Evolutionary conservation across 768 basidiomycete genomes (phyloP).

Genomic region (Lentinula sp.): DNA sequence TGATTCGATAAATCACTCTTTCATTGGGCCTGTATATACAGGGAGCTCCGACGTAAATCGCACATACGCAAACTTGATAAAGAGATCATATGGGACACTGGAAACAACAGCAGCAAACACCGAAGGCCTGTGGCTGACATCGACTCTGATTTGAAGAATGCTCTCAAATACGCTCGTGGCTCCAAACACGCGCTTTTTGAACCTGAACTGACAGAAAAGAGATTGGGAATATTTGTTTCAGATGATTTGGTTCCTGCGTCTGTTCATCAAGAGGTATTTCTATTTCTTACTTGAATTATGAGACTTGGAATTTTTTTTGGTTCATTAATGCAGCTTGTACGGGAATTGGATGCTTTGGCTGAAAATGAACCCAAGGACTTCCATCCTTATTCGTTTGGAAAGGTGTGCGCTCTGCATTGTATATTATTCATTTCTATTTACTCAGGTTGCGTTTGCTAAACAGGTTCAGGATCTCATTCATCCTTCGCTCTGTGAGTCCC

Average conservation of each 20-base stretch:
- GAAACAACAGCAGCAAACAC: not conserved
- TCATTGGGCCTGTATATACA: not conserved
- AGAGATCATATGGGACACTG: not conserved
- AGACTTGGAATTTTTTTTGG: not conserved
- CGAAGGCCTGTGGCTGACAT: not conserved
- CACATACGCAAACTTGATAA: not conserved
- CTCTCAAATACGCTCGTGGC: not conserved
- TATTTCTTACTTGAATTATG: not conserved
- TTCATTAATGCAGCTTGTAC: slow-evolving; percentile 2
- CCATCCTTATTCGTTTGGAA: slow-evolving; percentile 12
- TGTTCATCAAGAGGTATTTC: slow-evolving; percentile 10
- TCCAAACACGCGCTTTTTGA: not conserved
- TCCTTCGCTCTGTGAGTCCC: slow-evolving; percentile 10
- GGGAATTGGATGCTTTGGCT: slow-evolving; percentile 10
- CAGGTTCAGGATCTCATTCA: slow-evolving; percentile 14
- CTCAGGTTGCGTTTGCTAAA: not conserved
- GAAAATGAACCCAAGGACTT: slow-evolving; percentile 11
- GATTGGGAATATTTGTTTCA: not conserved
- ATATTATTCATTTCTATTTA: too few relatives aligned
- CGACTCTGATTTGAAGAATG: not conserved
- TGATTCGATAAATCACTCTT: not conserved
- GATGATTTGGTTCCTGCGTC: slow-evolving; percentile 10
- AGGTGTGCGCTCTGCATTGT: not conserved
- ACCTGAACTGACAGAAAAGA: not conserved
- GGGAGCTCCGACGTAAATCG: not conserved